These are phyloP conservation scores for Calonectria naviculata DNA, from an alignment of 2,329 filamentous ascomycete species.

Conservation along the genomic window DNA sequence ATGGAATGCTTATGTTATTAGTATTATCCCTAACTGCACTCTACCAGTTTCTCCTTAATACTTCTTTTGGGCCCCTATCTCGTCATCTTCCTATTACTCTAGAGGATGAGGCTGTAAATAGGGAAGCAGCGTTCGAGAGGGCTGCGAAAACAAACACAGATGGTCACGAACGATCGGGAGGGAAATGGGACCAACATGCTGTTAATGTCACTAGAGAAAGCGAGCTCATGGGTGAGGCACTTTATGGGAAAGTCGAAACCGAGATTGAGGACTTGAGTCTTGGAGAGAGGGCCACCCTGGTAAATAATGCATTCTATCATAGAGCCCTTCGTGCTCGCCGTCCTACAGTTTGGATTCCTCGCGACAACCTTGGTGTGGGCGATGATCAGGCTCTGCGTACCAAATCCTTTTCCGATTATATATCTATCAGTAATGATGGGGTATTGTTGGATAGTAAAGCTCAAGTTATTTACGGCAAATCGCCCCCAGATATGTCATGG, in stretches of 20 bases:
- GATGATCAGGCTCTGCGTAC: background rate
- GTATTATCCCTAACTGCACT: conserved; percentile 74
- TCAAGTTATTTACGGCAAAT: background rate
- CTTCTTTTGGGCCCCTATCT: conserved; percentile 85
- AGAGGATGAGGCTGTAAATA: conserved; percentile 90
- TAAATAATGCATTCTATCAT: background rate
- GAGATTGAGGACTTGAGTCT: background rate
- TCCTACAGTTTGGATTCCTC: background rate
- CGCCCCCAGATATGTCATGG: too few species aligned
- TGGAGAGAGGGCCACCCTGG: background rate
- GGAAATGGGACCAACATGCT: too few species aligned
- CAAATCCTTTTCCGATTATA: background rate
- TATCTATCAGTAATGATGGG: background rate
- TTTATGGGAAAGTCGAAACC: background rate
- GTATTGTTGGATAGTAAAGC: background rate
- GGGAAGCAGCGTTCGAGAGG: conserved; percentile 80
- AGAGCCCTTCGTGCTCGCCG: background rate
- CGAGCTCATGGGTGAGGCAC: background rate
- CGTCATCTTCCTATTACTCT: conserved; percentile 93
- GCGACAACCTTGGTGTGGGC: background rate
- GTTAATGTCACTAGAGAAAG: too few species aligned
- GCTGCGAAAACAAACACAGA: background rate
- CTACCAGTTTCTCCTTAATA: conserved; percentile 85
- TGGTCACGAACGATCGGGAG: too few species aligned
- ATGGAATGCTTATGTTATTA: conserved; percentile 87